Base-by-base conservation (phyloP, 1,284 basidiomycete species). In the Microbotryomycetes sp. region DNA sequence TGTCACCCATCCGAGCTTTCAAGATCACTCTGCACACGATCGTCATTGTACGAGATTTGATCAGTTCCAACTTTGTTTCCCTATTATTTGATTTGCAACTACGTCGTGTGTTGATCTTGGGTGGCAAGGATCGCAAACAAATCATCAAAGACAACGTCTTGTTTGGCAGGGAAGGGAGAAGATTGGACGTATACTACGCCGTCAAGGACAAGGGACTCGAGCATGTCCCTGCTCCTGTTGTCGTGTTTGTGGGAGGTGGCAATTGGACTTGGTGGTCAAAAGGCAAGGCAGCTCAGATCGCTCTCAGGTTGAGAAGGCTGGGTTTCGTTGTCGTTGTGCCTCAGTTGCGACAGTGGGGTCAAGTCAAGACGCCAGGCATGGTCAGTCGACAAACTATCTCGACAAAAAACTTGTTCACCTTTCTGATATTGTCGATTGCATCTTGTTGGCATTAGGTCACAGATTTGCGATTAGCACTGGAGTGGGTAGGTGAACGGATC, bases 281-380 rank as follows among this genome's bases (percentile, higher is more conserved):
- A 66, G 29, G 23, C 49, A 36, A 63, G 47, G 54, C 75, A 73
- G 54, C 68, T 1, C 74, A 74, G 56, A 68, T 77, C 42, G 77
- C 76, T 0, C 70, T 74, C 12, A 70, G 73, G 0, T 60, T 77
- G 19, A 69, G 74, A 2, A 59, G 72, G n/a, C 67, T 74, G 57
- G 76, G 76, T 15, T 74, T 74, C 60, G 72, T 74, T 58, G 76
- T 78, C 51, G 69, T 78, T 22, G 71, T 78, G 0, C 75, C 77
- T 16, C 71, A 76, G 32, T 69, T 78, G 36, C 45, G 49, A 19
- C 25, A 53, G 12, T 59, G 25, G 26, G 53, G 53, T 2, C 7
- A 48, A 51, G 59, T 22, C 5, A 26, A 52, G 30, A 47, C 28
- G 16, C 25, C 47, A 22, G 54, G 50, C 23, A 60, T 60, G 59